Base-by-base conservation (phyloP, 2,329 filamentous ascomycete genomes). In the Bipolaris oryzae region DNA sequence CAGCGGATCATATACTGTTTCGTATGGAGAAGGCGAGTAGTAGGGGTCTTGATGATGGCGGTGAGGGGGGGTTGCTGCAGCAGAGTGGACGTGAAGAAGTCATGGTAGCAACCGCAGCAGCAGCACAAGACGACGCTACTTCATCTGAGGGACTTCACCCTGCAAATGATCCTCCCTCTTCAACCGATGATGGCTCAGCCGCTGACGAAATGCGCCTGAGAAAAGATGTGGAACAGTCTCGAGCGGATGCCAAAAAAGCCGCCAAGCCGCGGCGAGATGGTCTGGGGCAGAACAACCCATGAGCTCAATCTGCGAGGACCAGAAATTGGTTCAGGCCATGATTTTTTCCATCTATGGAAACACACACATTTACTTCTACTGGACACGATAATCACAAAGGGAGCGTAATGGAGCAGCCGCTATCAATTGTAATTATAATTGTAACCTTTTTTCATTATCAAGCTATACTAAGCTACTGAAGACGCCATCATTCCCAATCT, bases 401-500 rank as follows among this genome's bases (percentile, higher is more conserved):
- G 7, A 44, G 15, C 10, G 7, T 44, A 18, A 18, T 43, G 28
- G 44, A 3, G 1, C 9, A 3, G 1, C 9, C 25, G 23, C 15
- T n/a, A 31, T 15, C 25, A 18, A 41, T 39, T 50, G n/a, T 37
- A 53, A 52, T 59, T 55, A 43, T 55, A 50, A 25, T 31, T 13
- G 28, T 31, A 31, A 11, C 28, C 42, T 23, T 64, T 66, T 63
- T 57, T 21, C 56, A 67, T 69, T 69, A 57, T 53, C 52, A 58
- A 58, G 42, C 44, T 46, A 50, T 58, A 56, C 60, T 63, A 63
- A 64, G 50, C 57, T 68, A 67, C 61, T 42, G 55, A 57, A 55
- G 58, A 60, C 58, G 60, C 61, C 56, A 48, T 61, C 58, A 50
- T 52, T 50, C 47, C 50, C 54, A 45, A 57, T 44, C 23, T 44